These are phyloP conservation scores for Chalciporus piperatoides DNA, from an alignment of 1,284 basidiomycete species.

Conservation along the genomic window DNA sequence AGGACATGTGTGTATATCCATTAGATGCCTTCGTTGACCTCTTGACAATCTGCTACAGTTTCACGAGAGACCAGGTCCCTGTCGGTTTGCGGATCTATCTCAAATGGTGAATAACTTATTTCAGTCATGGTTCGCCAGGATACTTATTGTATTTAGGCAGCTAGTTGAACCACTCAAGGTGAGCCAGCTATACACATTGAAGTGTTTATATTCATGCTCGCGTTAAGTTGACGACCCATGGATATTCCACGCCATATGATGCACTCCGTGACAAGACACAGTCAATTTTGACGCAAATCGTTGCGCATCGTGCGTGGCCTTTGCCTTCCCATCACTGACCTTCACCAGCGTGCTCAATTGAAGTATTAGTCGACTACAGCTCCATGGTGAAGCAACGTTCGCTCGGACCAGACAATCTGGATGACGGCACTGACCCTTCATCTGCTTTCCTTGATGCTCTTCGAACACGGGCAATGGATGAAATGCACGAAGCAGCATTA, in stretches of 20 bases:
- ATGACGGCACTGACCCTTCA: slow-evolving; percentile 62
- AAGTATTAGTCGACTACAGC: slow-evolving; percentile 47
- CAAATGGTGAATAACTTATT: slow-evolving; percentile 49
- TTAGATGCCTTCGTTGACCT: background rate
- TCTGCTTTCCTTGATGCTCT: slow-evolving; percentile 77
- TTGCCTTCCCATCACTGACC: slow-evolving; percentile 32
- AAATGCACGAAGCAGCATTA: slow-evolving; percentile 70
- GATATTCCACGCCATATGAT: slow-evolving; percentile 78
- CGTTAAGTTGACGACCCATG: slow-evolving; percentile 60
- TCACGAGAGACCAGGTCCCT: slow-evolving; percentile 79
- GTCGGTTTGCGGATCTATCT: slow-evolving; percentile 78
- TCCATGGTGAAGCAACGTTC: slow-evolving; percentile 76
- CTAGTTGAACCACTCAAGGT: slow-evolving; percentile 70
- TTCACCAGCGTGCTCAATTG: slow-evolving; percentile 5
- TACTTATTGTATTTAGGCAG: slow-evolving; percentile 40
- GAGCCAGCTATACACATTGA: slow-evolving; percentile 2
- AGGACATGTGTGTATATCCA: slow-evolving; percentile 61
- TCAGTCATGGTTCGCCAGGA: background rate
- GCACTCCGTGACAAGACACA: slow-evolving; percentile 78
- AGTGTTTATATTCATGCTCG: slow-evolving; percentile 8
- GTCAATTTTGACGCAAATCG: slow-evolving; percentile 78
- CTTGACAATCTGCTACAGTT: slow-evolving; percentile 39
- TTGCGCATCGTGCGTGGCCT: slow-evolving; percentile 55
- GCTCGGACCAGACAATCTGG: slow-evolving; percentile 67
- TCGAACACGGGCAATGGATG: slow-evolving; percentile 77